phyloP scores from a whole-genome alignment of 2,329 filamentous ascomycete species.

The Coleophoma crateriformis region DNA sequence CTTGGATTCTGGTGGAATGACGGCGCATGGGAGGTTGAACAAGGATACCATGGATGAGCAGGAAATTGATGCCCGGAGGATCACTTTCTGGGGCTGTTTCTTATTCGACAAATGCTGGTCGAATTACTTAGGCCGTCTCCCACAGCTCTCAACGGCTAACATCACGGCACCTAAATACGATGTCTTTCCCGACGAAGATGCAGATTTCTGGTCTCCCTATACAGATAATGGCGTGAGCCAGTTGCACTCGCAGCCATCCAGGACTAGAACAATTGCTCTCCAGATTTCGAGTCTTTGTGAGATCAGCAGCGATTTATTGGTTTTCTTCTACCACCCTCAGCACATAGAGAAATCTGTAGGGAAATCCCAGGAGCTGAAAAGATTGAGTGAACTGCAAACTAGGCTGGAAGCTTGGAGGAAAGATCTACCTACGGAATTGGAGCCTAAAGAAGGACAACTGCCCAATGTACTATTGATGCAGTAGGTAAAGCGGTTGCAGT shows the following conservation, averaged over 20 bases:
- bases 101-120: conserved; percentile 99
- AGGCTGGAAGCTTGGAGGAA: conserved; percentile 86
- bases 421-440: conserved; percentile 77
- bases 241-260: conserved; percentile 69
- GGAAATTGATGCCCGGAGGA: conserved; percentile 80
- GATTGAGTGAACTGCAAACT: conserved; percentile 85
- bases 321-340: conserved; percentile 85
- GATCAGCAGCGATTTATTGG: conserved; percentile 85
- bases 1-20: conserved; percentile 67
- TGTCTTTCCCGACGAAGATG: conserved; percentile 84
- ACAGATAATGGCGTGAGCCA: conserved; percentile 76
- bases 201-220: conserved; percentile 81
- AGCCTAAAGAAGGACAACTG: conserved; percentile 82
- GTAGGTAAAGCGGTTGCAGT: conserved; percentile 49
- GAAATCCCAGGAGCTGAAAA: conserved; percentile 83
- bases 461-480: conserved; percentile 77
- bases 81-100: conserved; percentile 98
- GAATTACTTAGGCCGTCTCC: conserved; percentile 88
- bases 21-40: conserved; percentile 36
- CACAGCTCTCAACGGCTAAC: conserved; percentile 74
- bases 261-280: conserved; percentile 75
- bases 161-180: conserved; percentile 86
- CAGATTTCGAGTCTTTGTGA: conserved; percentile 83
- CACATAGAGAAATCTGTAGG: conserved; percentile 58
- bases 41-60: conserved; percentile 63